A percentile compares a stretch with the other conserved stretches of the same genome.
Conservation (phyloP, 495 filamentous ascomycete species). For the Apodospora peruviana region DNA sequence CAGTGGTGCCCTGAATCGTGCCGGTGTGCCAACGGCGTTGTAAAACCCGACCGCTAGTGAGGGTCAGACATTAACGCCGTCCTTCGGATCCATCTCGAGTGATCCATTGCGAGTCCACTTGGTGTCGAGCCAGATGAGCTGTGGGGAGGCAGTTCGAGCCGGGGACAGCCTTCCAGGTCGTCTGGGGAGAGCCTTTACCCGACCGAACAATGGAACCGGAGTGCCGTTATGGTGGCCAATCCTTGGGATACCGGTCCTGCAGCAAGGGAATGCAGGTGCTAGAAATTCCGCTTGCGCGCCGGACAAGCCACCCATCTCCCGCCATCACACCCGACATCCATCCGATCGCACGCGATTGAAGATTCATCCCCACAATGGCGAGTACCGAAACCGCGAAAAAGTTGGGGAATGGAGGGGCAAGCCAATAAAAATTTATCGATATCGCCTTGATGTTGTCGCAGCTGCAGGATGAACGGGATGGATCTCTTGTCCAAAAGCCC, state of each 20-base stretch:
- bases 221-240: conserved; percentile 1
- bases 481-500: neutral
- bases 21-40: neutral
- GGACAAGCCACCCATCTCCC: conserved; percentile 9
- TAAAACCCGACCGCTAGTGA: too few species aligned
- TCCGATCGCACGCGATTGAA: neutral
- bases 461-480: neutral
- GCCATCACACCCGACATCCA: conserved; percentile 7
- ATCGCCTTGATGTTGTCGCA: neutral
- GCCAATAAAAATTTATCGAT: neutral
- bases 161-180: too few species aligned
- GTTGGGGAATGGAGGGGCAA: conserved; percentile 5
- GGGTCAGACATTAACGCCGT: too few species aligned
- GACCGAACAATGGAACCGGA: conserved; percentile 9
- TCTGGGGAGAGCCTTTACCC: conserved; percentile 18
- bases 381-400: conserved; percentile 4
- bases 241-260: neutral
- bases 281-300: conserved; percentile 8
- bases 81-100: too few species aligned
- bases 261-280: neutral
- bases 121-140: too few species aligned
- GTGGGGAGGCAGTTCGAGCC: too few species aligned
- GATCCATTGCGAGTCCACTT: too few species aligned
- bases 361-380: conserved; percentile 4
- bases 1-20: neutral